phyloP scores from a whole-genome alignment of 208 protist species.

The Leptomonas seymouri region DNA sequence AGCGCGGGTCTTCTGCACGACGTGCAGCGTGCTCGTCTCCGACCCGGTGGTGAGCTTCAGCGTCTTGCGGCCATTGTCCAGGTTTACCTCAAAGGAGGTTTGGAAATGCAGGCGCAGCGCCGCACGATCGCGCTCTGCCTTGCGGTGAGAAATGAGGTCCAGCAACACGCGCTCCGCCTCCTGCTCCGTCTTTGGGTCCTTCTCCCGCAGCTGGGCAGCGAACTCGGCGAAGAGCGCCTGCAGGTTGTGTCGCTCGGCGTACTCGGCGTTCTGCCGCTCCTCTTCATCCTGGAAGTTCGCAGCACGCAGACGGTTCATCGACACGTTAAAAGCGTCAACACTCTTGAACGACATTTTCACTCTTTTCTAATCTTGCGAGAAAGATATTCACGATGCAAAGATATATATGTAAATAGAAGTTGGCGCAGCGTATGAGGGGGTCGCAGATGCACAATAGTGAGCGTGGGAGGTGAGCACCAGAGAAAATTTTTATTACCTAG shows the following conservation, averaged over 20 bases:
- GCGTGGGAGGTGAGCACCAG: too few relatives aligned
- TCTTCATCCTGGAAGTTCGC: conserved; percentile 70
- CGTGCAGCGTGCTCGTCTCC: conserved; percentile 66
- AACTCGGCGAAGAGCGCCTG: conserved; percentile 79
- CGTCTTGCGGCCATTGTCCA: conserved; percentile 78
- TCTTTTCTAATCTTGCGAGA: not conserved
- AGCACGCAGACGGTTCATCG: conserved; percentile 61
- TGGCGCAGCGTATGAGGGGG: too few relatives aligned
- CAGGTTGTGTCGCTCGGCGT: conserved; percentile 79
- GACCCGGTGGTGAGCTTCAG: conserved; percentile 55
- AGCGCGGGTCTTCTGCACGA: conserved; percentile 70
- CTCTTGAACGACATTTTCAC: conserved; percentile 45
- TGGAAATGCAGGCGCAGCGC: conserved; percentile 75
- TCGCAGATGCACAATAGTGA: too few relatives aligned
- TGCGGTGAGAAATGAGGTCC: conserved; percentile 79
- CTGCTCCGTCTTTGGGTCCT: conserved; percentile 77
- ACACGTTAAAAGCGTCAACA: conserved; percentile 63
- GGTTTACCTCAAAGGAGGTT: conserved; percentile 75
- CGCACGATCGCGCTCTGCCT: conserved; percentile 74
- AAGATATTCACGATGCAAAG: too few relatives aligned
- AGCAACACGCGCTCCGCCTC: conserved; percentile 76
- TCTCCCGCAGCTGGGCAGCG: conserved; percentile 68
- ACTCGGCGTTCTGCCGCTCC: conserved; percentile 75
- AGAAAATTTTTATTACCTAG: too few relatives aligned
- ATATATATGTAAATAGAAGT: too few relatives aligned